Conservation (phyloP, 164 flowering plant genomes). For the Vitis riparia region DNA sequence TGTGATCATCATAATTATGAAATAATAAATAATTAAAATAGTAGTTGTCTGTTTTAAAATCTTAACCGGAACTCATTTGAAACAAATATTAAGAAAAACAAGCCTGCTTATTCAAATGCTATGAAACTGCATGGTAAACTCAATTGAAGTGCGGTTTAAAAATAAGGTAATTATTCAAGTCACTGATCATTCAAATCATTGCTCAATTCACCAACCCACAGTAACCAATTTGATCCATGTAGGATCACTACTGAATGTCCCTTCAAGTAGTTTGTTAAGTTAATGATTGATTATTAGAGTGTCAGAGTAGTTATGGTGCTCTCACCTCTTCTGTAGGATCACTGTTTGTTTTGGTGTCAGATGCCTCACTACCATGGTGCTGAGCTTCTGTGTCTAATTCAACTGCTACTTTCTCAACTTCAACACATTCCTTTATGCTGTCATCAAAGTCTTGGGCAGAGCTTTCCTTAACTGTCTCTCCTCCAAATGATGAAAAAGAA, state of each 20-base stretch:
- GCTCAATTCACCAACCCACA: too few species aligned
- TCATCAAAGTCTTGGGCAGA: conserved; percentile 8
- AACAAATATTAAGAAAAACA: neutral
- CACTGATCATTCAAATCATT: too few species aligned
- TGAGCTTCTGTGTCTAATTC: conserved; percentile 1
- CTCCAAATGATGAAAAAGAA: conserved; percentile 10
- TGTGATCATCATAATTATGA: neutral
- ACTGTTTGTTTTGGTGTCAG: neutral
- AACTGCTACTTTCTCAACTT: conserved; percentile 11
- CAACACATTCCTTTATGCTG: conserved; percentile 7
- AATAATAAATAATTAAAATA: neutral
- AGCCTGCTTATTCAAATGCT: neutral
- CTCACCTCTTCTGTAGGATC: conserved; percentile 21
- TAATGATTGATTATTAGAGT: neutral
- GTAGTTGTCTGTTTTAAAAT: neutral
- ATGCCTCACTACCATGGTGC: neutral
- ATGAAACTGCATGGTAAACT: neutral
- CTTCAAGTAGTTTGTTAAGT: neutral
- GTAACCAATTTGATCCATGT: too few species aligned
- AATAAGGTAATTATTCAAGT: neutral
- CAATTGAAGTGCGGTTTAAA: neutral
- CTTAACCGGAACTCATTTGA: neutral
- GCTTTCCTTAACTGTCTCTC: conserved; percentile 12
- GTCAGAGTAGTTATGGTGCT: neutral
- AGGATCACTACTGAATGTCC: too few species aligned